These are phyloP conservation scores for Halenospora varia DNA, from an alignment of 495 filamentous ascomycete species.

Conservation along the genomic window DNA sequence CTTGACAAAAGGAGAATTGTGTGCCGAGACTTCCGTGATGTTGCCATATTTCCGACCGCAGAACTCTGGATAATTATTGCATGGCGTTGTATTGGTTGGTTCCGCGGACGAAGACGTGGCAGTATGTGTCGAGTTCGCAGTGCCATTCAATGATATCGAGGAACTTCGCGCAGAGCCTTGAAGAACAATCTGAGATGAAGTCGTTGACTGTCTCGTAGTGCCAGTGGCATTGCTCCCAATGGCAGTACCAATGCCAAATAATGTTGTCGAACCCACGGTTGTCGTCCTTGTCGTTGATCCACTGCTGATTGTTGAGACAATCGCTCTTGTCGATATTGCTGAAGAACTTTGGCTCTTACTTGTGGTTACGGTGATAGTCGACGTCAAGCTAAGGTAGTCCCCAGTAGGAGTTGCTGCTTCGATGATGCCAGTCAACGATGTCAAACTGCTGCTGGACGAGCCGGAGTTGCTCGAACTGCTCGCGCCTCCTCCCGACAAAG, in stretches of 20 bases:
- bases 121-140: conserved; percentile 31
- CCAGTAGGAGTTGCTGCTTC: conserved; percentile 33
- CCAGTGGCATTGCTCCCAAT: conserved; percentile 30
- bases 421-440: conserved; percentile 19
- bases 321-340: conserved; percentile 16
- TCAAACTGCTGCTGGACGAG: neutral
- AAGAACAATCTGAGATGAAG: conserved; percentile 26
- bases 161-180: conserved; percentile 29
- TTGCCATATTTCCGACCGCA: conserved; percentile 82
- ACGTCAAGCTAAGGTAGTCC: conserved; percentile 35
- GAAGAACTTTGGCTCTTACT: conserved; percentile 9
- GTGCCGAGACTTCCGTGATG: conserved; percentile 80
- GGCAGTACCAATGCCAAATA: conserved; percentile 14
- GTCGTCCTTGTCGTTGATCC: conserved; percentile 19
- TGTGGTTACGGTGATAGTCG: conserved; percentile 29
- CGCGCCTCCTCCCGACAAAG: too few species aligned
- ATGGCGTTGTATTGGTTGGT: conserved; percentile 67
- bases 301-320: conserved; percentile 17
- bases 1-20: conserved; percentile 82
- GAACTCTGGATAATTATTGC: conserved; percentile 83
- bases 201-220: conserved; percentile 8
- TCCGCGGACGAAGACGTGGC: conserved; percentile 37
- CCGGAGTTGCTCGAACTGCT: too few species aligned
- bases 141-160: conserved; percentile 24
- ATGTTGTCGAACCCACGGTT: conserved; percentile 22